Evolutionary conservation across 148 eudicot species (phyloP), one percentile per base, ranked within the genome.

Genomic region (Nepenthes gracilis): DNA sequence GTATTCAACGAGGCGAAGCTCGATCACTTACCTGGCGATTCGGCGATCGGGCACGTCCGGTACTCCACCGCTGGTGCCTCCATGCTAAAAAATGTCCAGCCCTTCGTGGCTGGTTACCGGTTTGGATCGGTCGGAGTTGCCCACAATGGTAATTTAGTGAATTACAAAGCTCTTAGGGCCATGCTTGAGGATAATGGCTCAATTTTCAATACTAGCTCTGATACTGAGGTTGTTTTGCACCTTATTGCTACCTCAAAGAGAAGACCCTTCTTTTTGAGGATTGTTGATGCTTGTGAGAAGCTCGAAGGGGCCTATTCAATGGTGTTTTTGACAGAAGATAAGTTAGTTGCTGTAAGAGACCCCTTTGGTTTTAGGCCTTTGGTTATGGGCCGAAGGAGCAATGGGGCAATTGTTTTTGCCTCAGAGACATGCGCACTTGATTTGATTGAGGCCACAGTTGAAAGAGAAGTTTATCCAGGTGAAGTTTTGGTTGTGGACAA

Each of bases 371-470:
- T 90, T 69, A 69, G 97, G n/a, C 97, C 97, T 0, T 64, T 90
- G 53, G 95, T 90, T 2, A 90, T 90, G 97, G 97, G 97, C 6
- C 73, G 88, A 65, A 78, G 91, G 68, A 81, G 83, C 48, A 90
- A 90, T 58, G 97, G 97, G 1, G 90, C 97, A 35, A 64, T 85
- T 12, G 95, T 90, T 12, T 90, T 90, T 36, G 97, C 97, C 1
- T 84, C 91, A 2, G 97, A 90, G 69, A 90, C 97, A 11, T 90
- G 97, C 71, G 97, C 97, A 0, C 74, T 90, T 36, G 97, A 90
- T 63, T 77, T 90, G 2, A 86, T 90, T 55, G 95, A 86, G 65
- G 97, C 97, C 9, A 70, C 81, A 1, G 82, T 77, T 57, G 97
- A 86, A 60, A 78, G 97, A 43, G 97, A 90, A 12, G 97, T 90